Percentiles rank a stretch among this genome's conserved stretches.
These are phyloP conservation scores for Cyberlindnera euphorbiiphila DNA, from an alignment of 805 yeast genomes.

Conservation along the genomic window DNA sequence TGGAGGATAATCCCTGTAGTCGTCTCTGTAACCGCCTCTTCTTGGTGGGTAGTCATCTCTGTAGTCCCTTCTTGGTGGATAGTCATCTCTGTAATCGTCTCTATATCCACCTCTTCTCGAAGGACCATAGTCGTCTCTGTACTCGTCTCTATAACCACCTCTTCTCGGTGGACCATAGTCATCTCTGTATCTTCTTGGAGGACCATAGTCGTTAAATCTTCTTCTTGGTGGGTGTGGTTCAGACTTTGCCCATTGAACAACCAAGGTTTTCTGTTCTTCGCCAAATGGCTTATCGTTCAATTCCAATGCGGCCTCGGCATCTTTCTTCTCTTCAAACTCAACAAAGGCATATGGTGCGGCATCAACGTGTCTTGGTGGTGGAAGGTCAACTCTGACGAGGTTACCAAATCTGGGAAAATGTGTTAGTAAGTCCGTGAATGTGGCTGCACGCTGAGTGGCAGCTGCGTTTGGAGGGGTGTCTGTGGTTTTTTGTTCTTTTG, in stretches of 20 bases:
- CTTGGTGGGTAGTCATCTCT: conserved; percentile 14
- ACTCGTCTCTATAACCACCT: conserved; percentile 14
- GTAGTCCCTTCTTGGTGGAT: conserved; percentile 21
- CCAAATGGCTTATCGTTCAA: conserved; percentile 42
- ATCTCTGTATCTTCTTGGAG: conserved; percentile 16
- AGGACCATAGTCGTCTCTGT: conserved; percentile 16
- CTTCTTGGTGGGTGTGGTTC: conserved; percentile 41
- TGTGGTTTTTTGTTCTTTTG: background rate
- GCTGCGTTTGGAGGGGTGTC: background rate
- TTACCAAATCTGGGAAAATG: conserved; percentile 43
- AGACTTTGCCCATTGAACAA: conserved; percentile 53
- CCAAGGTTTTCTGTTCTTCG: conserved; percentile 32
- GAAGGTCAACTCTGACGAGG: conserved; percentile 54
- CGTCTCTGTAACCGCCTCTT: conserved; percentile 13
- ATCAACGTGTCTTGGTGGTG: conserved; percentile 58
- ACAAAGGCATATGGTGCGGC: conserved; percentile 63
- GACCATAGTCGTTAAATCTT: conserved; percentile 10
- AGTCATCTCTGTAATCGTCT: conserved; percentile 11
- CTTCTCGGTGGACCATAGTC: conserved; percentile 16
- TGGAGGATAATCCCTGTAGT: conserved; percentile 15
- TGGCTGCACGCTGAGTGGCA: too few species aligned
- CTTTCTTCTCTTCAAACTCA: conserved; percentile 48
- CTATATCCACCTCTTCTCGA: conserved; percentile 20
- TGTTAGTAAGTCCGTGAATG: conserved; percentile 2
- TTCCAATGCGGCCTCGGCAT: conserved; percentile 50